A percentile compares a stretch with the other conserved stretches of the same genome.
These are phyloP conservation scores for Pterocarpus macrocarpus DNA, from an alignment of 306 rosid species.

Conservation along the genomic window DNA sequence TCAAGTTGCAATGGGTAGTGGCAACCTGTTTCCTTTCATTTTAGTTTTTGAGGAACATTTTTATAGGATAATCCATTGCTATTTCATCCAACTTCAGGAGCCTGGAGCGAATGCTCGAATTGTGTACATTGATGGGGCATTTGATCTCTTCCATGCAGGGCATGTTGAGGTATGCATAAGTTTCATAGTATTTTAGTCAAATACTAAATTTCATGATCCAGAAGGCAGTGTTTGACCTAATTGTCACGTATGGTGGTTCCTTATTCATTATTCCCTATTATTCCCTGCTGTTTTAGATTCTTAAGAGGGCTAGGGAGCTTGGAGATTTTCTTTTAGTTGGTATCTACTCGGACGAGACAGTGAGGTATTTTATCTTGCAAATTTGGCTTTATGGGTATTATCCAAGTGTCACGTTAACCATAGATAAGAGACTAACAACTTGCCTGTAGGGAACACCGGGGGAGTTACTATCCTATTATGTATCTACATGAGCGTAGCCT, in stretches of 20 bases:
- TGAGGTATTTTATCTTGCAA: slow-evolving; percentile 65
- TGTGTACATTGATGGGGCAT: slow-evolving; percentile 98
- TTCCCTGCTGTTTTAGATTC: slow-evolving; percentile 60
- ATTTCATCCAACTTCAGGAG: slow-evolving; percentile 64
- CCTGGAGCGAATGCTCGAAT: slow-evolving; percentile 95
- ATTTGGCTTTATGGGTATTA: slow-evolving; percentile 25
- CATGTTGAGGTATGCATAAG: slow-evolving; percentile 79
- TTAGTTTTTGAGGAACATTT: slow-evolving; percentile 24
- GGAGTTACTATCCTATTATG: slow-evolving; percentile 85
- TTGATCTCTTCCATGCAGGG: slow-evolving; percentile 99
- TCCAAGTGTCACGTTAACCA: slow-evolving; percentile 11
- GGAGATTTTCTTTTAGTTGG: slow-evolving; percentile 98
- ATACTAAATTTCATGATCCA: slow-evolving; percentile 1
- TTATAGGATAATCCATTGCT: neutral
- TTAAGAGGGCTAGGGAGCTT: slow-evolving; percentile 89
- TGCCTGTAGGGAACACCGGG: slow-evolving; percentile 76
- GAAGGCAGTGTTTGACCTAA: slow-evolving; percentile 23
- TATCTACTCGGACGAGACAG: slow-evolving; percentile 79
- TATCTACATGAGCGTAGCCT: slow-evolving; percentile 98
- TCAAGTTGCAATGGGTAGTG: slow-evolving; percentile 32
- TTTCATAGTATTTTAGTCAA: slow-evolving; percentile 1
- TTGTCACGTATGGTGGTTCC: slow-evolving; percentile 27
- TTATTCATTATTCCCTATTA: slow-evolving; percentile 35
- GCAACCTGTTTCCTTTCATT: slow-evolving; percentile 10
- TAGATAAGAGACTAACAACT: slow-evolving; percentile 37